Base-by-base conservation (phyloP, 345 rosid species). In the Bruguiera gymnorhiza region DNA sequence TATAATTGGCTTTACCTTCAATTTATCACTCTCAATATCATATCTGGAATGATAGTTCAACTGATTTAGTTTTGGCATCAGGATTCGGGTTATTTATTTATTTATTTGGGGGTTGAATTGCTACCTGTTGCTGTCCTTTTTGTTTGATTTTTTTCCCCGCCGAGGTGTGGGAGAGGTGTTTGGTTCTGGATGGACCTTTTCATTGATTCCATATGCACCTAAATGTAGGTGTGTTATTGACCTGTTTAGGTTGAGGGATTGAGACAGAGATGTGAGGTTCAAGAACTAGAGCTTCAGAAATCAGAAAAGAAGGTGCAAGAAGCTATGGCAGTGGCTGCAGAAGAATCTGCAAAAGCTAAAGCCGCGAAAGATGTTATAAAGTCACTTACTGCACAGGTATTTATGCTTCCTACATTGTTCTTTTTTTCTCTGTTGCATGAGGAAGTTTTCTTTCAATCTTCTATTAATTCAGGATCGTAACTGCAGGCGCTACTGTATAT, bases 311-410 rank as follows among this genome's bases (percentile, higher is more conserved):
- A 86, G 82, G 78, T 85, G n/a, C 91, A 90, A 81, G 97, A 95
- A 80, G 93, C 98, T 50, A 73, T 80, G 85, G 78, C 71, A 48
- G 53, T 84, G 70, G 96, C 92, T 74, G 79, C 90, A 10, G 97
- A 90, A 57, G 98, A 92, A 80, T 82, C 99, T 19, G 82, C 88
- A 26, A 95, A 88, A 81, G 86, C 93, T 58, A 87, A 80, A 85
- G 93, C 92, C 63, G 96, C 97, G 74, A 95, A 92, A 82, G 99
- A 95, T 66, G 99, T 92, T 68, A 92, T 95, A 68, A 95, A 87
- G 78, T 95, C 97, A 18, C 88, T 95, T 50, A 95, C 98, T 63
- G 85, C 91, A 50, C 98, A 92, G 97, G 99, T 90, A 51, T 63
- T 78, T 68, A 46, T 57, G 18, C 62, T 70, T 79, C 59, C 30